Evolutionary conservation across 352 stramenopile species (phyloP), one percentile per base, ranked within the genome.

Genomic region (Pilasporangium apinafurcum): DNA sequence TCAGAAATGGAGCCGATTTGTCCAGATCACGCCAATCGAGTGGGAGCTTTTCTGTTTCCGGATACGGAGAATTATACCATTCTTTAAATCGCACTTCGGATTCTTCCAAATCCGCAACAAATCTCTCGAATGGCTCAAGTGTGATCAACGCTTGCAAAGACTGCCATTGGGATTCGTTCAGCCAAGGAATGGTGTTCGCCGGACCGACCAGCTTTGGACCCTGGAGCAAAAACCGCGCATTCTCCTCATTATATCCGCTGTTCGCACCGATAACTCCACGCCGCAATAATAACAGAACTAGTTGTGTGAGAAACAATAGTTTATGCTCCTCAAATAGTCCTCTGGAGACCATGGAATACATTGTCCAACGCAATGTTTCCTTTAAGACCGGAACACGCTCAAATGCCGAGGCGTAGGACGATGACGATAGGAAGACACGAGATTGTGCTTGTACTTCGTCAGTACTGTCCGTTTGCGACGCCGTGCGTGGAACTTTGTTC

Each of bases 311-410:
- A 35, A 97, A 96, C 2, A 95, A 65, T 0, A 96, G 62, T 35
- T 94, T 93, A 51, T 97, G 85, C 38, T 95, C 87, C 67, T 96
- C 88, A 48, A 97, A 96, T 1, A 97, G 65, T 0, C 90, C 89
- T 32, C 90, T 68, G 1, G 72, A 86, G 1, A 97, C 83, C 84
- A 93, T 96, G 1, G 71, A 70, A 42, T 90, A 97, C 3, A 97
- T 65, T 2, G 83, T 95, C 62, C 80, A 92, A 0, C 90, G 76
- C 13, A 97, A 47, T 2, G 72, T 75, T 35, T 85, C 73, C 39
- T 88, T 80, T 2, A 96, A 42, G 3, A 78, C 37, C 0, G 65
- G 62, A 1, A 87, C 80, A 2, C 77, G 74, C 38, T 85, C 80
- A 37, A 73, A 56, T 5, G 74, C 66, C 4, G 49, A 51, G 8